A percentile compares a stretch with the other conserved stretches of the same genome.
Conservation (phyloP, 805 yeast species). For the Lachancea nothofagi region DNA sequence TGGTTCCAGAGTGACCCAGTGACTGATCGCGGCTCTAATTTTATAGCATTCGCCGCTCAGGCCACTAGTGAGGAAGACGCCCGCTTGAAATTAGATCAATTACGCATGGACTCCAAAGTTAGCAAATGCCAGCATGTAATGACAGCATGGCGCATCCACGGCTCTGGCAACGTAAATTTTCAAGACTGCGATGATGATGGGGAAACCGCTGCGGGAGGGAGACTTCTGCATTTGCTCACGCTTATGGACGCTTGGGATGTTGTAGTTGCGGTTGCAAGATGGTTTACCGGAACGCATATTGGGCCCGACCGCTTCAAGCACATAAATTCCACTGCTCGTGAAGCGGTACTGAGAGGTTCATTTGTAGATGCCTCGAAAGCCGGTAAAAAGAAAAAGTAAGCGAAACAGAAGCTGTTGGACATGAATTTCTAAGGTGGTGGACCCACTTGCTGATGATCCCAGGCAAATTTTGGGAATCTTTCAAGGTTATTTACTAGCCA, state of each 20-base stretch:
- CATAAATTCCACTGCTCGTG: conserved; percentile 83
- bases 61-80: conserved; percentile 70
- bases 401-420: not conserved
- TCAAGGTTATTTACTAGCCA: too few relatives aligned
- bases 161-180: conserved; percentile 39
- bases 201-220: conserved; percentile 91
- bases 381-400: conserved; percentile 9
- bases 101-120: conserved; percentile 63
- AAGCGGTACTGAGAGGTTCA: conserved; percentile 66
- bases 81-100: conserved; percentile 40
- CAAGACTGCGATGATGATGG: conserved; percentile 97
- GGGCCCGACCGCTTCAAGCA: conserved; percentile 96
- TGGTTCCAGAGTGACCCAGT: conserved; percentile 80
- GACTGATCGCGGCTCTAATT: conserved; percentile 77
- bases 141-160: conserved; percentile 76
- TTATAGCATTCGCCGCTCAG: conserved; percentile 65
- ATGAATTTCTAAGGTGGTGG: not conserved
- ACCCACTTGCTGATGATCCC: too few relatives aligned
- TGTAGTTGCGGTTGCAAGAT: conserved; percentile 74
- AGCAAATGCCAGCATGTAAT: conserved; percentile 71
- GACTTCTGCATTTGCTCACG: conserved; percentile 72
- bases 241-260: conserved; percentile 80
- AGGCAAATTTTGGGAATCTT: too few relatives aligned
- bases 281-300: conserved; percentile 89
- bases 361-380: conserved; percentile 31